Evolutionary conservation across 164 flowering plant genomes (phyloP), one percentile per base, ranked within the genome.

Genomic region (Umbellularia californica): DNA sequence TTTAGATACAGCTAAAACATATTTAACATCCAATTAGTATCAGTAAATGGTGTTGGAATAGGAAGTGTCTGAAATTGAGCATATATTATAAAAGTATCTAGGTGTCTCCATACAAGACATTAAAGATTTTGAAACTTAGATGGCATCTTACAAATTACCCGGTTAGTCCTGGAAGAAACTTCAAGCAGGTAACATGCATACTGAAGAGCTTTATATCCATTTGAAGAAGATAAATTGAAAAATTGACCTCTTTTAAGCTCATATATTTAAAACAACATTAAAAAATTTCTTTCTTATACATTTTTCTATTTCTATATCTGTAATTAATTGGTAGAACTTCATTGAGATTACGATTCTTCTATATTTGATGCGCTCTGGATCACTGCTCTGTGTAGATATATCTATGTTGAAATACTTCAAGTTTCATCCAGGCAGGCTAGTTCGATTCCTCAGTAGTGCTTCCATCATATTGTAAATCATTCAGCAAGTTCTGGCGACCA

Each of bases 401-500:
- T 13, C 14, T 67, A 20, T 63, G 51, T 35, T 7, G 24, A 30
- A 19, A 47, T 6, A 47, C 27, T 5, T 52, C 30, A 24, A 70
- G 11, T 17, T 24, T 50, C 62, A 47, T 70, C 62, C 25, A 2
- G 24, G 24, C 35, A 41, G 13, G 51, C 28, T 68, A 22, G 30
- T 22, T 25, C 20, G 22, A 41, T 41, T n/a, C 20, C 35, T 14
- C 9, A 33, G 19, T 10, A 66, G 19, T 14, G 15, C 1, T 68
- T 68, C 47, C 70, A 68, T 47, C 13, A 20, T 14, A 14, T 23
- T 28, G 50, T 60, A 30, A 51, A n/a, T 58, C 25, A 50, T 24
- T 76, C 65, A 76, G 47, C 73, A 70, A 35, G 20, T 67, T 76
- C 65, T 76, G 55, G 52, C 58, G 23, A 52, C 70, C 1, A 33